Conservation (phyloP, 2,329 filamentous ascomycete species). For the Xylariaceae sp. region DNA sequence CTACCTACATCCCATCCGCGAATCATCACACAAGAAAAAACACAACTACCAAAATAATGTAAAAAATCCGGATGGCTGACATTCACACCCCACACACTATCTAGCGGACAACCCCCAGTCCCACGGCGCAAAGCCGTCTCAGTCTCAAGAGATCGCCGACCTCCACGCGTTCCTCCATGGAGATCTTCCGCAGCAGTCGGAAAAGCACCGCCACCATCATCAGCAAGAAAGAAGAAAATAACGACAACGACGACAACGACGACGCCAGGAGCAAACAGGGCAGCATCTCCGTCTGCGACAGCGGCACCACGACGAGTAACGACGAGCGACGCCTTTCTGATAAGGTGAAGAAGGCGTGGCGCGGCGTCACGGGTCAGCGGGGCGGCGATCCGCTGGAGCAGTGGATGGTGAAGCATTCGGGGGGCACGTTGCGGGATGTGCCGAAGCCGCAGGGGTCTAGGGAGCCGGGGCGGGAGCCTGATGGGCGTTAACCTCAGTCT, state of each 20-base stretch:
- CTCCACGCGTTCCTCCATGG: slow-evolving; percentile 5
- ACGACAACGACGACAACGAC: not conserved
- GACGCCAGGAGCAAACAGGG: slow-evolving; percentile 3
- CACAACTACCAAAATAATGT: too few relatives aligned
- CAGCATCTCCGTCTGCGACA: not conserved
- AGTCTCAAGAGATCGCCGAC: slow-evolving; percentile 4
- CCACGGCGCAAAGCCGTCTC: not conserved
- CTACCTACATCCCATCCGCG: not conserved
- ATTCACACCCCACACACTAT: not conserved
- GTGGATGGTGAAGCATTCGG: slow-evolving; percentile 28
- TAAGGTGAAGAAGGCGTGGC: slow-evolving; percentile 15
- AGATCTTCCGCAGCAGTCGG: slow-evolving; percentile 1
- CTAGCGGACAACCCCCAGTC: not conserved
- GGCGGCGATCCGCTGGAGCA: slow-evolving; percentile 25
- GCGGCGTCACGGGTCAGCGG: slow-evolving; percentile 15
- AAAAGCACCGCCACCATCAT: not conserved
- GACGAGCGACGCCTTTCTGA: slow-evolving; percentile 11
- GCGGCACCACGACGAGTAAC: not conserved
- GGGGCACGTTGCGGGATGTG: slow-evolving; percentile 22
- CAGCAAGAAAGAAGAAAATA: not conserved
- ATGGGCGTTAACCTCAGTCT: too few relatives aligned
- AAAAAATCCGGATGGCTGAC: not conserved
- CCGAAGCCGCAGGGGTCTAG: not conserved
- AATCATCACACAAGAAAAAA: too few relatives aligned
- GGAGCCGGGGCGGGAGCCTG: not conserved